phyloP scores from a whole-genome alignment of 73 alveolate genomes.

The Paraurostyla sp. region DNA sequence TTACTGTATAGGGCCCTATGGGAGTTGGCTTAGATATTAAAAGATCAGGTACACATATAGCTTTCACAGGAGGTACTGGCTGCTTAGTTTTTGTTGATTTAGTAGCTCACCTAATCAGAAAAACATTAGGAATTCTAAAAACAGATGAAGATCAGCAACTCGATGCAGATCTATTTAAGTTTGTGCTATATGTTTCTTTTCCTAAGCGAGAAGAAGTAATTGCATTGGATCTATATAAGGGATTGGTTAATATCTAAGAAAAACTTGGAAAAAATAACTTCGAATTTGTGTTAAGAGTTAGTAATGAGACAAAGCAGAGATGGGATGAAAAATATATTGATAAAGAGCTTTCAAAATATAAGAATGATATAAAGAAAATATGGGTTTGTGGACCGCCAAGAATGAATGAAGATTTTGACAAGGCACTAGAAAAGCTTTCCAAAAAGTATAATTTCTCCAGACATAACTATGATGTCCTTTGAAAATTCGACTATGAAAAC shows the following conservation, averaged over 20 bases:
- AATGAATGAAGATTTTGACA: conserved; percentile 55
- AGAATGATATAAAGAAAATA: not conserved
- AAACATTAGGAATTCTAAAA: not conserved
- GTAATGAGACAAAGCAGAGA: conserved; percentile 34
- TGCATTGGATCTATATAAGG: conserved; percentile 42
- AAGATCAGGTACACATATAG: conserved; percentile 30
- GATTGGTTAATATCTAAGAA: conserved; percentile 14
- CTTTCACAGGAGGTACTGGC: conserved; percentile 63
- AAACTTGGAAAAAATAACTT: not conserved
- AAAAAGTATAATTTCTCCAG: too few relatives aligned
- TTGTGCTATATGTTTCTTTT: conserved; percentile 48
- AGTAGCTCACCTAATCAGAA: conserved; percentile 38
- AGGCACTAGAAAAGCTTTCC: conserved; percentile 13
- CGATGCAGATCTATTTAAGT: not conserved
- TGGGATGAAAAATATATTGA: conserved; percentile 19
- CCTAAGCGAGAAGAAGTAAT: conserved; percentile 38
- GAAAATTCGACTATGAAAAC: too few relatives aligned
- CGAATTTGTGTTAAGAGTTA: conserved; percentile 1
- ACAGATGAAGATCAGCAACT: conserved; percentile 2
- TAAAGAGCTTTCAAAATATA: not conserved
- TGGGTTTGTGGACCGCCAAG: conserved; percentile 58
- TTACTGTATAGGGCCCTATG: conserved; percentile 49
- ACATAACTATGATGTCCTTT: too few relatives aligned
- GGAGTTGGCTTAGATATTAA: conserved; percentile 29
- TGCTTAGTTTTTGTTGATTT: conserved; percentile 35